These are phyloP conservation scores for Chalara sp. DNA, from an alignment of 2,329 filamentous ascomycete species.

Conservation along the genomic window DNA sequence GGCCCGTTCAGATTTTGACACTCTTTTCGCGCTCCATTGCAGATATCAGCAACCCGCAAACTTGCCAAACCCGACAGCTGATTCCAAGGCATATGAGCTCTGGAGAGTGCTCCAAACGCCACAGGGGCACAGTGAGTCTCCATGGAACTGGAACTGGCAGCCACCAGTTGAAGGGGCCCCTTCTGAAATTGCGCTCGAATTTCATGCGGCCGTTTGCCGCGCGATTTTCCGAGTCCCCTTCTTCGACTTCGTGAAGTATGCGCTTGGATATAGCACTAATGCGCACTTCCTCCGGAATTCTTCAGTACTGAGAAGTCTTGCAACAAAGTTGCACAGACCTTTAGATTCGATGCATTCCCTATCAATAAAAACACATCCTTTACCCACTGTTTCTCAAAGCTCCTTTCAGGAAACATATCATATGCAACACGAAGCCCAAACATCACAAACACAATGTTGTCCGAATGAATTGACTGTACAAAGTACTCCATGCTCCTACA, in stretches of 20 bases:
- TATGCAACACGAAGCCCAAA: too few species aligned
- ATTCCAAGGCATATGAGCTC: slow-evolving; percentile 11
- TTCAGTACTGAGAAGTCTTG: too few species aligned
- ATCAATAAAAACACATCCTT: too few species aligned
- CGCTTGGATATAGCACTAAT: too few species aligned
- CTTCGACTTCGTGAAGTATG: slow-evolving; percentile 13
- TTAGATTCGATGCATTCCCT: too few species aligned
- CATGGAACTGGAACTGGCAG: slow-evolving; percentile 13
- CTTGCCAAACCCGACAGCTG: slow-evolving; percentile 2
- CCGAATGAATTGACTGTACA: too few species aligned
- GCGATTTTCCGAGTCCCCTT: slow-evolving; percentile 11
- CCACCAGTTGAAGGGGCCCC: slow-evolving; percentile 6
- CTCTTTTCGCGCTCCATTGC: slow-evolving; percentile 5
- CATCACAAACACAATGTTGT: too few species aligned
- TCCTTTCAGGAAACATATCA: too few species aligned
- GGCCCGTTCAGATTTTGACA: slow-evolving; percentile 7
- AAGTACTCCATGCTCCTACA: too few species aligned
- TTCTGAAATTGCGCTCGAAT: slow-evolving; percentile 11
- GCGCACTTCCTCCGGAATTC: too few species aligned
- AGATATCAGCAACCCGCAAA: slow-evolving; percentile 5
- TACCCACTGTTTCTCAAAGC: too few species aligned
- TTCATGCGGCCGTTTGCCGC: slow-evolving; percentile 10
- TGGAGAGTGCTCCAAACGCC: slow-evolving; percentile 9
- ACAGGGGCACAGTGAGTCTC: slow-evolving; percentile 3
- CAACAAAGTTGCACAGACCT: too few species aligned